Evolutionary conservation across 257 asterid genomes (phyloP).

Genomic region (Salvia splendens): DNA sequence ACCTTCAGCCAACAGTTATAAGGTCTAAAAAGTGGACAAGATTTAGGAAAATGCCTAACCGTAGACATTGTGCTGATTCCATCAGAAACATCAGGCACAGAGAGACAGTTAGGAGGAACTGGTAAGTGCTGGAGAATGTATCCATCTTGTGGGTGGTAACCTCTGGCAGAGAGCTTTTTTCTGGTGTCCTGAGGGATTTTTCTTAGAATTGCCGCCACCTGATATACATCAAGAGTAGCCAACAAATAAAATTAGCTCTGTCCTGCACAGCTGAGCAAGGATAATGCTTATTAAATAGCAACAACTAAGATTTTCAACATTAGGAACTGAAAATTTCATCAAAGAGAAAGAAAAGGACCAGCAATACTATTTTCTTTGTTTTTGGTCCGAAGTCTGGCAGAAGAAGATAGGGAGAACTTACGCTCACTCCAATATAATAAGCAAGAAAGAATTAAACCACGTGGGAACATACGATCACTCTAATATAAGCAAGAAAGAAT

Average conservation of each 20-base stretch:
- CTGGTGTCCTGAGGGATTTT: constrained; percentile 67
- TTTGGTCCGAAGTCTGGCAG: constrained; percentile 6
- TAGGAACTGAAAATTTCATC: constrained; percentile 8
- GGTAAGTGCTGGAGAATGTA: constrained; percentile 75
- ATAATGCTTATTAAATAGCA: constrained; percentile 8
- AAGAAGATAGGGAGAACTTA: constrained; percentile 23
- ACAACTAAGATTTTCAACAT: constrained; percentile 15
- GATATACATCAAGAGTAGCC: constrained; percentile 31
- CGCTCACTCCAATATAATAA: constrained; percentile 24
- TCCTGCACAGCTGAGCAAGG: background rate
- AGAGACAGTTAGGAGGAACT: constrained; percentile 97
- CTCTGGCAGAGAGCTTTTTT: constrained; percentile 65
- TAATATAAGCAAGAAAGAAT: constrained; percentile 8
- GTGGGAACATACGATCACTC: constrained; percentile 25
- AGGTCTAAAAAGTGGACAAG: constrained; percentile 18
- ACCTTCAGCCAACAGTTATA: constrained; percentile 23
- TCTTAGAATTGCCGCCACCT: constrained; percentile 67
- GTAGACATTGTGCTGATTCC: constrained; percentile 86
- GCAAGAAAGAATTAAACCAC: background rate
- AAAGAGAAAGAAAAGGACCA: constrained; percentile 13
- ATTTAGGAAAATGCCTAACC: constrained; percentile 49
- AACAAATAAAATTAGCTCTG: constrained; percentile 29
- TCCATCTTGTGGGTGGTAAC: constrained; percentile 88
- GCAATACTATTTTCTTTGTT: constrained; percentile 9
- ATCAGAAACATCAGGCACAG: constrained; percentile 95